Evolutionary conservation across 768 basidiomycete genomes (phyloP), one percentile per base, ranked within the genome.

Genomic region (Gymnopilus junonius): DNA sequence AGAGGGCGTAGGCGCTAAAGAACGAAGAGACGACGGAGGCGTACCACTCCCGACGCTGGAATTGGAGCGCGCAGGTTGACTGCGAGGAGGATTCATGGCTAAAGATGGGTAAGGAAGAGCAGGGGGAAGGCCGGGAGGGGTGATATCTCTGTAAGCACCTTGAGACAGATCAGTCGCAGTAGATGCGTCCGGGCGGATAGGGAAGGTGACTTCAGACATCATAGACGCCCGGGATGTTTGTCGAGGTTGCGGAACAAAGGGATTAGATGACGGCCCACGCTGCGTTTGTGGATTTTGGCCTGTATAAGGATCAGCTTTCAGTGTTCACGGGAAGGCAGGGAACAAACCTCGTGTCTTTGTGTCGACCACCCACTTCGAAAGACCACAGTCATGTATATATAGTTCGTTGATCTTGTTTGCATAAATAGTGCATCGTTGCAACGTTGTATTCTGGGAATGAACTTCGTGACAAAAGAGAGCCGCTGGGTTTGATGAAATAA

Each of bases 381-480:
- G 76, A 32, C 94, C 93, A 67, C 90, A 90, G 69, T 94, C 91
- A 69, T 86, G 87, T 63, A 82, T 78, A 58, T 86, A 86, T 20
- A 96, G 74, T 71, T 95, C 92, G 69, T 93, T 93, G 65, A 95
- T 92, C 78, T 94, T 95, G 67, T 80, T 77, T 25, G 91, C 89
- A 68, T 95, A 96, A 37, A 87, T 85, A 23, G 77, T 71, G 62
- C 89, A 91, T 51, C 94, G 83, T 69, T 95, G 94, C 4, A 85
- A 63, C 2, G 89, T 69, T 29, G 81, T 87, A 65, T 79, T 83
- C 73, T 82, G 82, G 14, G 75, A 70, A 31, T 80, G 68, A 3
- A 95, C 80, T 69, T 96, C 92, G 45, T 82, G 78, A 68, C 83
- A 91, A 65, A 82, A 82, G 87, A 95, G 85, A 12, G 91, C 90